Conservation (phyloP, 2,329 filamentous ascomycete species). For the Cryphonectria radicalis region DNA sequence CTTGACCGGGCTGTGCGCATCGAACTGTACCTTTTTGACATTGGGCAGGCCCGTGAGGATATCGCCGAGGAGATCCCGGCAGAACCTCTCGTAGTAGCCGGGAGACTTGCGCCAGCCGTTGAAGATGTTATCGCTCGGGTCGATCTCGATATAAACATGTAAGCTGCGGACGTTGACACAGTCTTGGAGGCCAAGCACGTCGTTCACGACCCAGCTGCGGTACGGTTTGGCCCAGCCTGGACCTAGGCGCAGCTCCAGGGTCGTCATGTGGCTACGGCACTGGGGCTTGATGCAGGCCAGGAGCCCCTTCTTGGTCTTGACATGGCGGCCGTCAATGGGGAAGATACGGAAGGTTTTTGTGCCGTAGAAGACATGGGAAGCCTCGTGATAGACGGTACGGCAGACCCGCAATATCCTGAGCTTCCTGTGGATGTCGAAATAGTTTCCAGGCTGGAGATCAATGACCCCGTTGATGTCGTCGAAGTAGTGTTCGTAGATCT, state of each 20-base stretch:
- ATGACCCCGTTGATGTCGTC: conserved; percentile 56
- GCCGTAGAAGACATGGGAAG: conserved; percentile 68
- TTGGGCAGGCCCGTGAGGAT: conserved; percentile 62
- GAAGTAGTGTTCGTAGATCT: conserved; percentile 70
- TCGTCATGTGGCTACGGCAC: conserved; percentile 64
- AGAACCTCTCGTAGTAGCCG: conserved; percentile 74
- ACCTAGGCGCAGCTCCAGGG: conserved; percentile 71
- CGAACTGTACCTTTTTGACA: conserved; percentile 66
- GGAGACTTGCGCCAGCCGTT: conserved; percentile 68
- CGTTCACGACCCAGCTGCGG: conserved; percentile 69
- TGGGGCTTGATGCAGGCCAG: conserved; percentile 66
- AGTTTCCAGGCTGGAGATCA: conserved; percentile 70
- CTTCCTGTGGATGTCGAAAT: conserved; percentile 62
- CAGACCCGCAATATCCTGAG: conserved; percentile 66
- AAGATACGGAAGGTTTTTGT: conserved; percentile 68
- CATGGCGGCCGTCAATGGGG: conserved; percentile 67
- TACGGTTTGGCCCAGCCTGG: conserved; percentile 75
- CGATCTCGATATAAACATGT: conserved; percentile 72
- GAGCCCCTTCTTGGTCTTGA: conserved; percentile 74
- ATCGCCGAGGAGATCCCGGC: conserved; percentile 56
- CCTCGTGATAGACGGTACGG: conserved; percentile 64
- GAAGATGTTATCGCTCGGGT: conserved; percentile 70
- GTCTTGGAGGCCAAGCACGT: conserved; percentile 65
- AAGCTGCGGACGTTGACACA: conserved; percentile 63
- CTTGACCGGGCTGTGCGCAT: conserved; percentile 69